Conservation (phyloP, 176 grass and related monocot genomes). For the Zea mays region Zm-B73-REFERENCE-NAM-5.0 NC_050098.1:174886001-174886500, state of each 20-base stretch:
- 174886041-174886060: no score
- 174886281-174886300: slow-evolving; percentile 40
- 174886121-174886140: background rate
- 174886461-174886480: slow-evolving; percentile 21
- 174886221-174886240: slow-evolving; percentile 33
- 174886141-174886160: background rate
- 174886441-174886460: background rate
- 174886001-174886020: no score
- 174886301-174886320: slow-evolving; percentile 37
- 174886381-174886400: slow-evolving; percentile 26
- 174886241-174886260: slow-evolving; percentile 9
- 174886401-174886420: background rate
- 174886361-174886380: slow-evolving; percentile 19
- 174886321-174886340: slow-evolving; percentile 29
- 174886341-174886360: slow-evolving; percentile 23
- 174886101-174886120: background rate
- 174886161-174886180: slow-evolving; percentile 10
- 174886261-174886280: slow-evolving; percentile 24
- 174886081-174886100: no score
- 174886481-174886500: slow-evolving; percentile 1
- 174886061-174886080: no score
- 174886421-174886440: slow-evolving; percentile 6
- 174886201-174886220: slow-evolving; percentile 28
- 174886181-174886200: background rate
- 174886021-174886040: no score